A percentile compares a stretch with the other conserved stretches of the same genome.
Conservation (phyloP, 805 yeast genomes). For the Torulaspora franciscae region DNA sequence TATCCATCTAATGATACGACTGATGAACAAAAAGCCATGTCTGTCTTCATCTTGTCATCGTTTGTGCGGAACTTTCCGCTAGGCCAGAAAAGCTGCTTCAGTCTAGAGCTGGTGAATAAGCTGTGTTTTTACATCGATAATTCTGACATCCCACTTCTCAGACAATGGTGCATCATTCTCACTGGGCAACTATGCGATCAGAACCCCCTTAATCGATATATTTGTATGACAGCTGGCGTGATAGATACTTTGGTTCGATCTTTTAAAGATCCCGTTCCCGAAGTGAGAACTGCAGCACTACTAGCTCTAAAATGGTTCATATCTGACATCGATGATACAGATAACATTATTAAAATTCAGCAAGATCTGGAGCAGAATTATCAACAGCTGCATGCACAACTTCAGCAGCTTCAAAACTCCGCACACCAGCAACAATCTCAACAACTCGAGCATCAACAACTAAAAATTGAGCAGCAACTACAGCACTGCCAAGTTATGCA, state of each 20-base stretch:
- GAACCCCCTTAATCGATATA: constrained; percentile 69
- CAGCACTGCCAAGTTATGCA: constrained; percentile 29
- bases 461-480: constrained; percentile 33
- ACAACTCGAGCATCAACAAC: constrained; percentile 21
- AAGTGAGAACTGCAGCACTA: constrained; percentile 81
- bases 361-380: constrained; percentile 34
- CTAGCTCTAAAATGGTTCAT: constrained; percentile 67
- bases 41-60: constrained; percentile 82
- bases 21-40: constrained; percentile 90
- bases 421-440: constrained; percentile 28
- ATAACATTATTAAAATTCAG: constrained; percentile 29
- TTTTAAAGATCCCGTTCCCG: constrained; percentile 88
- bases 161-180: constrained; percentile 89
- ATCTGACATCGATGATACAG: constrained; percentile 43
- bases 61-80: constrained; percentile 74
- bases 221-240: constrained; percentile 60
- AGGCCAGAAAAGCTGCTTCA: constrained; percentile 77
- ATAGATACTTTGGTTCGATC: constrained; percentile 48
- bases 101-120: constrained; percentile 64
- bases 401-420: constrained; percentile 29
- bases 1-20: constrained; percentile 37
- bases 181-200: constrained; percentile 71
- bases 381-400: constrained; percentile 32
- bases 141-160: constrained; percentile 75
- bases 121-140: constrained; percentile 60